Percentiles rank a stretch among this genome's conserved stretches.
Evolutionary conservation across 2,329 filamentous ascomycete species (phyloP).

Genomic region (Trichoderma sp.): DNA sequence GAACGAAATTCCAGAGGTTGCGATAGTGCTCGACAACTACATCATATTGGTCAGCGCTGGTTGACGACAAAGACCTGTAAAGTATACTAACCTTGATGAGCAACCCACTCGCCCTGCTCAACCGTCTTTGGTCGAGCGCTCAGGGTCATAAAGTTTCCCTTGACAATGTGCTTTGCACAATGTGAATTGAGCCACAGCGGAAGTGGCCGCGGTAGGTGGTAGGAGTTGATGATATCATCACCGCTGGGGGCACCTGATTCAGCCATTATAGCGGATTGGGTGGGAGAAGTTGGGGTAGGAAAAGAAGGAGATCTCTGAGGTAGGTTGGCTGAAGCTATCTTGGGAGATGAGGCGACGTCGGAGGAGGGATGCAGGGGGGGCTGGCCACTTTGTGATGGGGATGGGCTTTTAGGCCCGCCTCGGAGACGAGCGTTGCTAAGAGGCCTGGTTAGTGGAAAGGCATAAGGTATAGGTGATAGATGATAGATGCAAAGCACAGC

Average conservation of each 20-base stretch:
- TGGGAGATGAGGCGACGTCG: constrained; percentile 28
- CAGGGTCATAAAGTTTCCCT: constrained; percentile 95
- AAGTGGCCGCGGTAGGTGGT: constrained; percentile 62
- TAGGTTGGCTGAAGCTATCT: constrained; percentile 41
- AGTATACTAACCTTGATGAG: constrained; percentile 72
- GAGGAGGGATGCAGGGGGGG: constrained; percentile 41
- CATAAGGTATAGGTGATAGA: background rate
- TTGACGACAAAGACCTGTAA: constrained; percentile 23
- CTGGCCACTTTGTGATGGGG: constrained; percentile 46
- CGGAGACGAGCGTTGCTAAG: constrained; percentile 57
- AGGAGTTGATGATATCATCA: constrained; percentile 56
- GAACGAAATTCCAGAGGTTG: constrained; percentile 83
- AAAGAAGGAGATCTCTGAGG: constrained; percentile 60
- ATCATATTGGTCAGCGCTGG: constrained; percentile 8
- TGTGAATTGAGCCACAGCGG: constrained; percentile 73
- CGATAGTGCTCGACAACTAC: constrained; percentile 90
- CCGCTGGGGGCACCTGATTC: constrained; percentile 50
- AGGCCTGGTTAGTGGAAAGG: background rate
- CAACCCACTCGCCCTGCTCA: constrained; percentile 92
- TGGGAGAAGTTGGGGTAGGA: constrained; percentile 60
- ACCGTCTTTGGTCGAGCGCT: constrained; percentile 91
- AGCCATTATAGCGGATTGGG: constrained; percentile 67
- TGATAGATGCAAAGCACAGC: background rate
- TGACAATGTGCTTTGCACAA: constrained; percentile 83
- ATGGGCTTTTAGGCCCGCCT: constrained; percentile 54